Base-by-base conservation (phyloP, 1,284 basidiomycete species). In the Trichosporon ovoides region DNA sequence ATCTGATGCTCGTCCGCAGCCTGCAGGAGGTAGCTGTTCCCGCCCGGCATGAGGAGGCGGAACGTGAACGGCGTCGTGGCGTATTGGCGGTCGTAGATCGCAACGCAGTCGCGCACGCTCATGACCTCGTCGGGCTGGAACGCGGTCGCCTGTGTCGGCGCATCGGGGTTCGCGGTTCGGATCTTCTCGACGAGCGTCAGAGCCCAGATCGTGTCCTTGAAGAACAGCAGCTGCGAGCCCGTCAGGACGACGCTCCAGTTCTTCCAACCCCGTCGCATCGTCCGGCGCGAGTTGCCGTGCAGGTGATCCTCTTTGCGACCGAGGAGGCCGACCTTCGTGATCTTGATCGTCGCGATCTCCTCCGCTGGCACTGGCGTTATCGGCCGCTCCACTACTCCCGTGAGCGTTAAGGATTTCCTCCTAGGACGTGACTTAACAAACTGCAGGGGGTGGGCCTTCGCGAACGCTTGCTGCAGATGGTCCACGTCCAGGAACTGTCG, bases 41-140 rank as follows among this genome's bases (percentile, higher is more conserved):
- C 52, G 65, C 87, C 84, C 4, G 84, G 80, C 72, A 89, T 83
- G 38, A 87, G 81, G 63, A 98, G 83, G 20, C 91, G 86, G 74
- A 97, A 87, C 1, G 89, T 86, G 71, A 88, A 79, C 31, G 81
- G 76, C 68, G 88, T 89, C 82, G 87, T 89, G 54, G 76, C 81
- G 75, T 91, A 91, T 0, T 84, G 84, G 58, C 78, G 81, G 73
- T 96, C 93, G 67, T 82, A 87, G 22, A 95, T 83, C 9, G 91
- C 92, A 50, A 94, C 79, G 1, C 85, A 81, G 69, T 88, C 85
- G 59, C 86, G 86, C 35, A 98, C 80, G 2, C 91, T 86, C 24
- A 94, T 76, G 16, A 91, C 81, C 70, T 94, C 92, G 69, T 98
- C 95, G 0, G 94, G 92, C 69, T 84, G 87, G 70, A 93, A 86